A percentile compares a stretch with the other conserved stretches of the same genome.
Conservation (phyloP, 495 filamentous ascomycete genomes). For the Friedmanniomyces simplex region DNA sequence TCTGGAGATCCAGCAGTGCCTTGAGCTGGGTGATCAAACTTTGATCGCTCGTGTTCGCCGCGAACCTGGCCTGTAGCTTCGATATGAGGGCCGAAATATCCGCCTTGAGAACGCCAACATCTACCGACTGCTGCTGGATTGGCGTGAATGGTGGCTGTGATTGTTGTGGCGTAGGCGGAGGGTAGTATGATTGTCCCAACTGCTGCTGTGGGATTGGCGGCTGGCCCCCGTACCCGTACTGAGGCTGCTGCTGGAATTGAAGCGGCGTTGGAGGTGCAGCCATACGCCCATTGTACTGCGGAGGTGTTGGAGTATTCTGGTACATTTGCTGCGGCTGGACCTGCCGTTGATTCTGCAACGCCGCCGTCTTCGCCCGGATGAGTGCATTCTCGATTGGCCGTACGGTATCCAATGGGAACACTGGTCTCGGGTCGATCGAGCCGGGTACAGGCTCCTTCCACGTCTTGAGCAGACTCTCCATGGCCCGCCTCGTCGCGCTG, state of each 20-base stretch:
- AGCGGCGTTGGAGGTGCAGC: conserved; percentile 28
- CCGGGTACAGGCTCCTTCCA: conserved; percentile 96
- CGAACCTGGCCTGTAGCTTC: conserved; percentile 58
- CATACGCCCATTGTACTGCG: conserved; percentile 38
- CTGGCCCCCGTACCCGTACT: conserved; percentile 4
- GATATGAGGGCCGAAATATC: conserved; percentile 70
- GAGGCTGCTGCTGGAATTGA: conserved; percentile 6
- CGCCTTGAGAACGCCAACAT: conserved; percentile 64
- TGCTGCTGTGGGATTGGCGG: conserved; percentile 15
- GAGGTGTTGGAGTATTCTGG: conserved; percentile 61
- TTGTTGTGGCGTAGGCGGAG: conserved; percentile 21
- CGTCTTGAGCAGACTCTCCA: conserved; percentile 95
- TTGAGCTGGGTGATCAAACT: conserved; percentile 66
- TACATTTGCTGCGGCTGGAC: conserved; percentile 39
- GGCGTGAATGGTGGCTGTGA: conserved; percentile 12
- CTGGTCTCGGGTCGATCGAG: conserved; percentile 74
- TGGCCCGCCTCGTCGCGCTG: conserved; percentile 63
- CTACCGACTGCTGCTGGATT: conserved; percentile 23
- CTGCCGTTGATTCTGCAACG: conserved; percentile 60
- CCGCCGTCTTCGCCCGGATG: conserved; percentile 72
- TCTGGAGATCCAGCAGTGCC: conserved; percentile 77
- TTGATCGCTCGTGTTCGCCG: conserved; percentile 59
- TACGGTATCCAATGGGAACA: conserved; percentile 76
- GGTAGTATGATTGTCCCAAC: background rate
- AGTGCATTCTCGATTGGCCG: conserved; percentile 87